These are phyloP conservation scores for Colletotrichum tabaci DNA, from an alignment of 2,329 filamentous ascomycete species.

Conservation along the genomic window DNA sequence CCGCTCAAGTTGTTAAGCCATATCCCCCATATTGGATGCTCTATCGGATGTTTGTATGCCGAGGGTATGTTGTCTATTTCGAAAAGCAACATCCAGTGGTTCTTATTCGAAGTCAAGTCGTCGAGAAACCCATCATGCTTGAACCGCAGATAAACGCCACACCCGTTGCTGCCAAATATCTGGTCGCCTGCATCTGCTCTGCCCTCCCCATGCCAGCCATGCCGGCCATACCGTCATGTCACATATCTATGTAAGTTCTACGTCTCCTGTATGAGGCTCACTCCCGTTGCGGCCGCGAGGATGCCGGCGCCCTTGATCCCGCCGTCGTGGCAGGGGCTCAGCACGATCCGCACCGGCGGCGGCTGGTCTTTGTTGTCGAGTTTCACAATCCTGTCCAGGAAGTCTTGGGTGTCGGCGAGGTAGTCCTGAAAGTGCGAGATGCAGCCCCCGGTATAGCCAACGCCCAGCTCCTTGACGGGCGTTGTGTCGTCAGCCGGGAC, in stretches of 20 bases:
- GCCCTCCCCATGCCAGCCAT: neutral
- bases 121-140: neutral
- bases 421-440: conserved; percentile 86
- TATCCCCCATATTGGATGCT: neutral
- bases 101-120: neutral
- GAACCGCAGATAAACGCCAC: neutral
- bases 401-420: conserved; percentile 77
- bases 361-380: conserved; percentile 53
- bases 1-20: neutral
- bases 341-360: conserved; percentile 59
- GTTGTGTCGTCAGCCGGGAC: conserved; percentile 46
- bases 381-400: conserved; percentile 71
- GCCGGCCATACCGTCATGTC: neutral
- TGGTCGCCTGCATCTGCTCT: neutral
- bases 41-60: neutral
- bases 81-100: neutral
- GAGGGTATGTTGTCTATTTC: neutral
- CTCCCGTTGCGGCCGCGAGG: conserved; percentile 64
- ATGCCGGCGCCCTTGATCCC: conserved; percentile 75
- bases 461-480: conserved; percentile 70
- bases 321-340: conserved; percentile 73
- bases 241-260: neutral
- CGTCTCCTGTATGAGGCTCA: conserved; percentile 45
- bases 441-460: conserved; percentile 85
- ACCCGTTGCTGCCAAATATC: neutral